Evolutionary conservation across 768 basidiomycete genomes (phyloP), one percentile per base, ranked within the genome.

Genomic region (Lactifluus hygrophoroides): DNA sequence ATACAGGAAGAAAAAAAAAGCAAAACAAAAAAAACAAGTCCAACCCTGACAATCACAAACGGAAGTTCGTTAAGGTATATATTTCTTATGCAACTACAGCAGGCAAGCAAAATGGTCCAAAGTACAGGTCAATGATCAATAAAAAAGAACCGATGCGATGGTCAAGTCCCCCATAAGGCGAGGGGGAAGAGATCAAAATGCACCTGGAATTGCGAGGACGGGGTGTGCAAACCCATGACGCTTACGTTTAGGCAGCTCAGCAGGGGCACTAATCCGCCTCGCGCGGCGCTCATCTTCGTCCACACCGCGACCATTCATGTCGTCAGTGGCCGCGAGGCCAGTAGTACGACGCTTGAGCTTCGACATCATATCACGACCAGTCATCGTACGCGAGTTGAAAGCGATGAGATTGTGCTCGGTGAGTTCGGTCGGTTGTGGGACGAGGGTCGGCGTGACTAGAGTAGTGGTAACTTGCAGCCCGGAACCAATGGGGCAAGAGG

Each of bases 291-390:
- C 68, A 69, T 72, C 74, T 61, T 75, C 76, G 54, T 74, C 71
- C 57, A 71, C 73, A 28, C 66, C 66, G 32, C 63, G 60, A 42
- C 63, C 65, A 48, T 49, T 70, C 61, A 21, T 32, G 32, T 42
- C 59, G 38, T 61, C 46, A n/a, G 61, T 55, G 21, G 60, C 60
- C 32, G 63, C 51, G 10, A 55, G 48, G 1, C 57, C 59, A 6
- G 63, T 58, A 6, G 77, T 81, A 65, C 85, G 80, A 53, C 83
- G 79, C 63, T 75, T 74, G 61, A 90, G 75, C 17, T 81, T 80
- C 30, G 75, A 77, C 53, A 87, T 76, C 87, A 90, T 86, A 65
- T 82, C 76, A 54, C 77, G 76, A 6, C 83, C 79, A 44, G 75
- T 80, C 65, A 78, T 74, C 59, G 78, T 79, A 51, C 85, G 81